phyloP scores from a whole-genome alignment of 2,329 filamentous ascomycete genomes.

The Dendryphion nanum region DNA sequence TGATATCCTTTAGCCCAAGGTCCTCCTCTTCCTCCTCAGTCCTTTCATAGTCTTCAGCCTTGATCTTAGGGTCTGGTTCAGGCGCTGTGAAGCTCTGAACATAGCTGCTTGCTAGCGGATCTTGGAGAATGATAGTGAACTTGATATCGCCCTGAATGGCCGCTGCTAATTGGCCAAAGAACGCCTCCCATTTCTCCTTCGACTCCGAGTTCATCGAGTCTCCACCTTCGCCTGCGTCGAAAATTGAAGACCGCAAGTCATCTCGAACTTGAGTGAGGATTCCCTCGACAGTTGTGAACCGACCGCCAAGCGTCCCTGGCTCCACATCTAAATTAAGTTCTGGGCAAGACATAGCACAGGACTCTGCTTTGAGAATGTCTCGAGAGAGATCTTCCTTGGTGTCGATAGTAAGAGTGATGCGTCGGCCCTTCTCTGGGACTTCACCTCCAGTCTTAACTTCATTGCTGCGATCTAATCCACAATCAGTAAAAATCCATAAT shows the following conservation, averaged over 20 bases:
- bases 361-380: constrained; percentile 96
- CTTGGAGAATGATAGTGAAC: constrained; percentile 80
- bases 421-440: constrained; percentile 80
- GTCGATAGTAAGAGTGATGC: constrained; percentile 74
- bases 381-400: constrained; percentile 73
- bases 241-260: constrained; percentile 85
- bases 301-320: constrained; percentile 88
- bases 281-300: constrained; percentile 96
- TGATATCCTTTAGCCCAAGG: constrained; percentile 87
- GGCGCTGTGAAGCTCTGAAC: constrained; percentile 82
- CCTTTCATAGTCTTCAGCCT: constrained; percentile 76
- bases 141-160: constrained; percentile 78
- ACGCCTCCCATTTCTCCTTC: constrained; percentile 71
- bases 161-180: constrained; percentile 73
- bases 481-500: constrained; percentile 7
- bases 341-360: constrained; percentile 80
- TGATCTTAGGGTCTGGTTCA: constrained; percentile 81
- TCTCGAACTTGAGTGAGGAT: constrained; percentile 88
- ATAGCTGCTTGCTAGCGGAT: constrained; percentile 90
- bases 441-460: constrained; percentile 97
- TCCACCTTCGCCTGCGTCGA: constrained; percentile 71
- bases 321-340: constrained; percentile 86
- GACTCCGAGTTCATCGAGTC: constrained; percentile 72
- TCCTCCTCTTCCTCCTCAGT: constrained; percentile 94
- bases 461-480: constrained; percentile 68